Evolutionary conservation across 176 grass and related monocot genomes (phyloP).

Genomic region (Urochloa ruziziensis): DNA sequence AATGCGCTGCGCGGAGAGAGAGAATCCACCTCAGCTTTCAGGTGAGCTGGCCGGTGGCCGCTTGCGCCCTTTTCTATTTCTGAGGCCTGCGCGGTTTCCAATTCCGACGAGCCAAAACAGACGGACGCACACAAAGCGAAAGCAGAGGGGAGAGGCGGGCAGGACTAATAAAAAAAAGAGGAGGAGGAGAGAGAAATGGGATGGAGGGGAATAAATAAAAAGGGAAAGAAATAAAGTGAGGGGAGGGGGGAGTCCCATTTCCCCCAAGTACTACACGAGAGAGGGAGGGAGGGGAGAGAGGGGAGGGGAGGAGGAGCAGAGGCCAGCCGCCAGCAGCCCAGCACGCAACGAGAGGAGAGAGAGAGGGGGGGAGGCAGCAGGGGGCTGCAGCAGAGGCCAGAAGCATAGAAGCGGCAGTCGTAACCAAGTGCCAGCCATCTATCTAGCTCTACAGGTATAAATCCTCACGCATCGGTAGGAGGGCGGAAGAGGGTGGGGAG

Average conservation of each 20-base stretch:
- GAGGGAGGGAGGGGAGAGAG: not conserved
- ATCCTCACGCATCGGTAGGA: constrained; percentile 35
- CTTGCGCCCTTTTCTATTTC: constrained; percentile 37
- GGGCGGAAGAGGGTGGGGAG: not conserved
- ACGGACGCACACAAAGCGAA: constrained; percentile 17
- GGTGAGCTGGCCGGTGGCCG: constrained; percentile 54
- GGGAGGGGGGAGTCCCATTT: constrained; percentile 48
- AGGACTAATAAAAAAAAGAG: too few relatives aligned
- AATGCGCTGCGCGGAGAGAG: not conserved
- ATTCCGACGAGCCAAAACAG: constrained; percentile 55
- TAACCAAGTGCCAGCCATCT: constrained; percentile 50
- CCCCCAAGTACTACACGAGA: constrained; percentile 26
- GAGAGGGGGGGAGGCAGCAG: constrained; percentile 21
- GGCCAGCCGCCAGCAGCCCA: not conserved
- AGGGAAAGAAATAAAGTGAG: constrained; percentile 39
- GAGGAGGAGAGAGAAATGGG: not conserved
- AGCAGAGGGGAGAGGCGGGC: not conserved
- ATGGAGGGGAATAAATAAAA: constrained; percentile 30
- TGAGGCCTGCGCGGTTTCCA: constrained; percentile 45
- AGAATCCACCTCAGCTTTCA: constrained; percentile 31
- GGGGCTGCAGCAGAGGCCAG: constrained; percentile 43
- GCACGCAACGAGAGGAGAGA: not conserved
- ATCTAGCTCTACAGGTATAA: constrained; percentile 54
- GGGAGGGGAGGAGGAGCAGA: not conserved
- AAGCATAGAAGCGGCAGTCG: constrained; percentile 55